Conservation (phyloP, 108 stramenopile species). For the Nitzschia sp. region DNA sequence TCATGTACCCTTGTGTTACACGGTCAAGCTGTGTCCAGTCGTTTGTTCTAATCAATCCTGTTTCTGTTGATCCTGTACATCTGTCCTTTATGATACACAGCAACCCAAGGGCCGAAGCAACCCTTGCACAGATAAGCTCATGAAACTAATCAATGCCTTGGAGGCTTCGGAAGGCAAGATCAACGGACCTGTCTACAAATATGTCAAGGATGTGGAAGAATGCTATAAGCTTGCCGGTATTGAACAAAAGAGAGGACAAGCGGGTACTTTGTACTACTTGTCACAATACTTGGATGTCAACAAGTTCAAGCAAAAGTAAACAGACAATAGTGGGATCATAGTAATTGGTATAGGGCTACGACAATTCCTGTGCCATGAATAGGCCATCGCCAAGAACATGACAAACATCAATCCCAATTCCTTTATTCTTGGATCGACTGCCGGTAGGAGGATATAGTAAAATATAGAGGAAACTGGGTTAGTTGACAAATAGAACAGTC, state of each 20-base stretch:
- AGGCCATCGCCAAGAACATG: slow-evolving; percentile 94
- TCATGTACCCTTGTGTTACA: background rate
- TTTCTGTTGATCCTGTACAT: too few species aligned
- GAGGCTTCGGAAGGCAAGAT: slow-evolving; percentile 63
- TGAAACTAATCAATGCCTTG: slow-evolving; percentile 70
- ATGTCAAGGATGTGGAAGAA: slow-evolving; percentile 70
- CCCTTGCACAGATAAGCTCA: slow-evolving; percentile 67
- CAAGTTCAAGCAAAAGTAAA: slow-evolving; percentile 56
- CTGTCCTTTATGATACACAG: slow-evolving; percentile 5
- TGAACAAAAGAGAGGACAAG: slow-evolving; percentile 48
- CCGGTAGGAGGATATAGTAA: background rate
- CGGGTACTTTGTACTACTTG: slow-evolving; percentile 53
- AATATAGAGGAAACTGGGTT: background rate
- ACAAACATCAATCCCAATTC: slow-evolving; percentile 85
- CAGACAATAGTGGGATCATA: background rate
- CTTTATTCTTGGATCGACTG: slow-evolving; percentile 85
- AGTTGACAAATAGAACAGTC: background rate
- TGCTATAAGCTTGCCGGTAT: slow-evolving; percentile 33
- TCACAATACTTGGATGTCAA: slow-evolving; percentile 59
- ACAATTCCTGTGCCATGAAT: slow-evolving; percentile 71
- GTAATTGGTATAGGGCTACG: background rate
- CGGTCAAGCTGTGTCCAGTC: too few species aligned
- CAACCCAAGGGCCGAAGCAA: slow-evolving; percentile 35
- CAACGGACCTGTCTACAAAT: slow-evolving; percentile 75
- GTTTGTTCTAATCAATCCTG: too few species aligned